A percentile compares a stretch with the other conserved stretches of the same genome.
Evolutionary conservation across 768 basidiomycete genomes (phyloP).

Genomic region (Mycena latifolia): DNA sequence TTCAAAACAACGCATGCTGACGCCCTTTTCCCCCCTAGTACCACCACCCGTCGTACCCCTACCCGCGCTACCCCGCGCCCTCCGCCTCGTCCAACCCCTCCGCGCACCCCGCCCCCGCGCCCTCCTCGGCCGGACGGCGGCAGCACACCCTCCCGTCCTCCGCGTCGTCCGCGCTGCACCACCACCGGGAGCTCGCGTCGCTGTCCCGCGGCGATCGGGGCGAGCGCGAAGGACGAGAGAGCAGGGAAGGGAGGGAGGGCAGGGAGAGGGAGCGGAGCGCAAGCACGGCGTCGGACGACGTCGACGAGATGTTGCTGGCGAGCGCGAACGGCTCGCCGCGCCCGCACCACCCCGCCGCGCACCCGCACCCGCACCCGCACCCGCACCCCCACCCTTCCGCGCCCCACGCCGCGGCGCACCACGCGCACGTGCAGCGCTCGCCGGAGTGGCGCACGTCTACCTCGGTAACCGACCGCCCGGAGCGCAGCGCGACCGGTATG

Average conservation of each 20-base stretch:
- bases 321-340: conserved; percentile 25
- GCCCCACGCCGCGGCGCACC: not conserved
- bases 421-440: not conserved
- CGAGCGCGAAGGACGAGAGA: not conserved
- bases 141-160: not conserved
- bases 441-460: not conserved
- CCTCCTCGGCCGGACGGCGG: not conserved
- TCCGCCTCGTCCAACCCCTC: not conserved
- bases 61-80: not conserved
- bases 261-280: conserved; percentile 9
- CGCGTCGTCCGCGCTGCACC: too few species aligned
- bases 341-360: not conserved
- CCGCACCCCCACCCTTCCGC: conserved; percentile 1
- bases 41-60: not conserved
- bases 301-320: conserved; percentile 31
- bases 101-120: not conserved
- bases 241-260: not conserved
- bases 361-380: conserved; percentile 8
- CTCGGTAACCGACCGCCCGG: too few species aligned
- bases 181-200: not conserved
- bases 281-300: conserved; percentile 30
- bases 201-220: too few species aligned
- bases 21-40: too few species aligned
- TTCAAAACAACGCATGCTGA: too few species aligned
- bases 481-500: too few species aligned